Evolutionary conservation across 176 grass and related monocot genomes (phyloP).

Genomic region (Neostapfia colusana): DNA sequence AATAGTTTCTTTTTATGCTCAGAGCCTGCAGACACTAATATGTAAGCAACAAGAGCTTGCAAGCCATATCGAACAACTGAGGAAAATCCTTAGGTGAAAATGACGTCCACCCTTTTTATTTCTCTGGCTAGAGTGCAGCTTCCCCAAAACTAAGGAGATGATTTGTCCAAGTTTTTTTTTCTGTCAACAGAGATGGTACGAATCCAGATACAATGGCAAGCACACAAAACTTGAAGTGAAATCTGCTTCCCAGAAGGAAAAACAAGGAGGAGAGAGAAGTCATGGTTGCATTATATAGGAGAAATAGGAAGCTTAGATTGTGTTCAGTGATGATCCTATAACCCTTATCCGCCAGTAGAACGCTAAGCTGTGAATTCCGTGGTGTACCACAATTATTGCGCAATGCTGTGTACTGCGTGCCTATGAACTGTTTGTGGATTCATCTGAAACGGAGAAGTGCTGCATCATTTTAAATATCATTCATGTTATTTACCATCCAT

Average conservation of each 20-base stretch:
- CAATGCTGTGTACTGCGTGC: neutral
- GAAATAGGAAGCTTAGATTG: slow-evolving; percentile 14
- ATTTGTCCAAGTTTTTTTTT: neutral
- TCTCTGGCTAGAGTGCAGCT: neutral
- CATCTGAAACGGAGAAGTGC: neutral
- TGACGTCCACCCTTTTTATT: neutral
- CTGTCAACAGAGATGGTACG: slow-evolving; percentile 24
- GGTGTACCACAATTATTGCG: neutral
- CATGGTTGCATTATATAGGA: neutral
- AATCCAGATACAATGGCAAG: slow-evolving; percentile 7
- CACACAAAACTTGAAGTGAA: slow-evolving; percentile 16
- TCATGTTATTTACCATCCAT: slow-evolving; percentile 1
- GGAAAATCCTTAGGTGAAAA: slow-evolving; percentile 57
- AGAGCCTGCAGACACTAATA: slow-evolving; percentile 65
- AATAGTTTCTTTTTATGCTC: slow-evolving; percentile 19
- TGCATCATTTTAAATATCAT: slow-evolving; percentile 18
- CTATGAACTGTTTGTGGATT: neutral
- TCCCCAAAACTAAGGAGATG: neutral
- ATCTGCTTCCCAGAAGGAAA: neutral
- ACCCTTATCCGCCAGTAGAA: neutral
- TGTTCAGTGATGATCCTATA: slow-evolving; percentile 16
- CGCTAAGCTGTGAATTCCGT: neutral
- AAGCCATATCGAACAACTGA: slow-evolving; percentile 56
- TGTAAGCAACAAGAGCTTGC: slow-evolving; percentile 67
- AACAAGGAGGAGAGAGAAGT: neutral